Percentiles rank a stretch among this genome's conserved stretches.
phyloP scores from a whole-genome alignment of 208 protist species.

The Trypanosomatidae sp. region DNA sequence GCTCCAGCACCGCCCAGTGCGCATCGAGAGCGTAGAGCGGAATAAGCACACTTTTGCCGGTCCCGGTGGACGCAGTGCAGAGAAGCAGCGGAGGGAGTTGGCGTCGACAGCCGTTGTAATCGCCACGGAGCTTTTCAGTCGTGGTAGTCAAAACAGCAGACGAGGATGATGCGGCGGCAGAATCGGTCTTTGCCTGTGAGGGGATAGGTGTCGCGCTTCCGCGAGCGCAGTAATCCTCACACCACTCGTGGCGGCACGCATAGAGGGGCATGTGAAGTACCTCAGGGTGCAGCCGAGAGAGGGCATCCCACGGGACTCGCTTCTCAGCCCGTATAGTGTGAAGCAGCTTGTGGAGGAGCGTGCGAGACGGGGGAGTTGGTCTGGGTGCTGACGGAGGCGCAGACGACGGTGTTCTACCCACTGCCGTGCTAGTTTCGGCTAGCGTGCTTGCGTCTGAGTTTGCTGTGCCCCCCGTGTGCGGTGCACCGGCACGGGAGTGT shows the following conservation, averaged over 20 bases:
- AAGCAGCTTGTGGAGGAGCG: constrained; percentile 22
- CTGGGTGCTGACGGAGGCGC: not conserved
- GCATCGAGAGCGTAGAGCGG: constrained; percentile 66
- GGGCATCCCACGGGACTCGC: constrained; percentile 23
- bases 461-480: not conserved
- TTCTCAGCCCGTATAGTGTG: constrained; percentile 21
- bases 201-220: constrained; percentile 23
- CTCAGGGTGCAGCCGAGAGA: constrained; percentile 21
- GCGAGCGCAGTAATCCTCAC: constrained; percentile 4
- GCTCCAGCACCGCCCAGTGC: constrained; percentile 59
- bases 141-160: not conserved
- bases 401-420: not conserved
- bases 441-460: not conserved
- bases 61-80: constrained; percentile 62
- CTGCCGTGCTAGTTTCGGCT: not conserved
- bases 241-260: constrained; percentile 36
- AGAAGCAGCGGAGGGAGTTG: constrained; percentile 38
- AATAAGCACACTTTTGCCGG: constrained; percentile 72
- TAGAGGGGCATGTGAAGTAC: constrained; percentile 32
- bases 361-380: constrained; percentile 12
- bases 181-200: not conserved
- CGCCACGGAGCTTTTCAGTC: too few relatives aligned
- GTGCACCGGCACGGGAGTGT: not conserved
- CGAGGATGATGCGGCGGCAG: not conserved
- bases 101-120: not conserved